phyloP scores from a whole-genome alignment of 768 basidiomycete species.

The Lactarius psammicola region DNA sequence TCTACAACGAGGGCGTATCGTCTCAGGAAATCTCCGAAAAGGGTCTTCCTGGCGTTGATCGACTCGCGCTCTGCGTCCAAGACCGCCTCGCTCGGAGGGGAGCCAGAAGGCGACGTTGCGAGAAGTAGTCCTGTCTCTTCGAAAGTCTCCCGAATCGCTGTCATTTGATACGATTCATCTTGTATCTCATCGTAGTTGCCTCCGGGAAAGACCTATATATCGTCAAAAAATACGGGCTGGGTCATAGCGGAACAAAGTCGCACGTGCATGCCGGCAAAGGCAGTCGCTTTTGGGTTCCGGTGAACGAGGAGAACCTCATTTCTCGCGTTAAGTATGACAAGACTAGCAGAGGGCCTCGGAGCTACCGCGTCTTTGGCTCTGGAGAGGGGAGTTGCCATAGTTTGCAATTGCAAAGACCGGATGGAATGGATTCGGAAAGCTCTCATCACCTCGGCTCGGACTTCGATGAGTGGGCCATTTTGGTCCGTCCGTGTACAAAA shows the following conservation, averaged over 20 bases:
- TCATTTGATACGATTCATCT: constrained; percentile 54
- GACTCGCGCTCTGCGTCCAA: constrained; percentile 55
- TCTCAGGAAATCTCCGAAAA: constrained; percentile 54
- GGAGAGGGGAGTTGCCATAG: constrained; percentile 13
- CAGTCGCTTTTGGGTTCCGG: constrained; percentile 58
- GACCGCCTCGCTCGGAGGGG: constrained; percentile 37
- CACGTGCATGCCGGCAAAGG: constrained; percentile 69
- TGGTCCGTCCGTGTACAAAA: background rate
- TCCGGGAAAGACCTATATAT: constrained; percentile 70
- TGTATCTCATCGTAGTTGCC: constrained; percentile 65
- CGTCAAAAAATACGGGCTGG: background rate
- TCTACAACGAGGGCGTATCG: constrained; percentile 47
- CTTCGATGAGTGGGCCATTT: background rate
- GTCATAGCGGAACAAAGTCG: constrained; percentile 29
- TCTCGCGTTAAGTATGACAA: constrained; percentile 60
- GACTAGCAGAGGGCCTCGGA: constrained; percentile 65
- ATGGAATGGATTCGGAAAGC: background rate
- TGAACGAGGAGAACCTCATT: constrained; percentile 74
- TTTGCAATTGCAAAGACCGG: background rate
- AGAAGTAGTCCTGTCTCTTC: constrained; percentile 71
- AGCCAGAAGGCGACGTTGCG: constrained; percentile 40
- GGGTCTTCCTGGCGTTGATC: constrained; percentile 51
- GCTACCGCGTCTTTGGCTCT: constrained; percentile 13
- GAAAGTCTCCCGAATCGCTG: constrained; percentile 74
- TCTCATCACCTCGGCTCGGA: background rate